Evolutionary conservation across 148 eudicot genomes (phyloP), one percentile per base, ranked within the genome.

Genomic region (Pharnaceum exiguum): DNA sequence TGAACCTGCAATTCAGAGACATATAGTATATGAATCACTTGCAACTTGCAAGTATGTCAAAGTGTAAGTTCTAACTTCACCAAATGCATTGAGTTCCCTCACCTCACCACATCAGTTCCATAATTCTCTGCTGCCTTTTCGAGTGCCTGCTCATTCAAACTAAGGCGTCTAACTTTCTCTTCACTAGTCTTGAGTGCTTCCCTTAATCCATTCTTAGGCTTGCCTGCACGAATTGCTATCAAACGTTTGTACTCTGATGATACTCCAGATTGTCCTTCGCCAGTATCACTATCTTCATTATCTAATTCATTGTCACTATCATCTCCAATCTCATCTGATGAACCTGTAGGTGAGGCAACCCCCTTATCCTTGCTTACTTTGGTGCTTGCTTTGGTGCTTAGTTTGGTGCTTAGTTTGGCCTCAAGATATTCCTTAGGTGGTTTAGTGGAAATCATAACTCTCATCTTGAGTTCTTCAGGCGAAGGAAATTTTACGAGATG

Each of bases 371-470:
- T 77, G 74, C 27, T n/a, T n/a, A n/a, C n/a, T n/a, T n/a, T n/a
- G n/a, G n/a, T n/a, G n/a, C n/a, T n/a, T n/a, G n/a, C n/a, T n/a
- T n/a, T n/a, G n/a, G n/a, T n/a, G n/a, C n/a, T n/a, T n/a, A n/a
- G n/a, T n/a, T n/a, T n/a, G n/a, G n/a, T n/a, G n/a, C n/a, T 61
- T n/a, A 70, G 63, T 65, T 82, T 82, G 16, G 69, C 32, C 59
- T 79, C 86, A 0, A 86, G 84, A 69, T 83, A 80, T 63, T 87
- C 95, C 71, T 87, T 79, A 8, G 95, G 95, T 21, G 87, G 95
- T 60, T 87, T 87, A 1, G 95, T 87, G 23, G 95, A 87, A 44
- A 87, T 77, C 47, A 87, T 66, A 19, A 87, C 75, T 44, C 57
- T 70, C 32, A 72, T 62, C 70, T 87, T 87, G 47, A 87, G 59